These are phyloP conservation scores for Phytophthora pistaciae DNA, from an alignment of 352 stramenopile species.

Conservation along the genomic window DNA sequence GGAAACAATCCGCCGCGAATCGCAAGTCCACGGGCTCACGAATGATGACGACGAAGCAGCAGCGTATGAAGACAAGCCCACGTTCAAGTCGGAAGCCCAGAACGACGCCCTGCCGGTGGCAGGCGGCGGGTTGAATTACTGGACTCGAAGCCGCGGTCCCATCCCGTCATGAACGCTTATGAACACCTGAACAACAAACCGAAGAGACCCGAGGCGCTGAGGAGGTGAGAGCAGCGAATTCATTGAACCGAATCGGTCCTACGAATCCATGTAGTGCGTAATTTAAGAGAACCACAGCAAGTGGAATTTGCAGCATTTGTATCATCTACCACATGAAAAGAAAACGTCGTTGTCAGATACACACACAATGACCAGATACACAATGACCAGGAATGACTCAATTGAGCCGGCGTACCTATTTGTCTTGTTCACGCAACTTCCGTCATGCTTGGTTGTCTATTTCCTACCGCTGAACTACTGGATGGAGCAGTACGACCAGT, in stretches of 20 bases:
- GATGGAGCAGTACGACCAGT: constrained; percentile 59
- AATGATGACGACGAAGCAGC: constrained; percentile 49
- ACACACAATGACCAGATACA: background rate
- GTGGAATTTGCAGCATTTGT: constrained; percentile 22
- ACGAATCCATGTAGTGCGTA: constrained; percentile 29
- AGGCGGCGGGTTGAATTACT: constrained; percentile 15
- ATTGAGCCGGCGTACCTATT: constrained; percentile 17
- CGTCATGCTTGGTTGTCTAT: constrained; percentile 21
- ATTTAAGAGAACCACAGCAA: constrained; percentile 24
- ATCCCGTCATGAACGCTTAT: constrained; percentile 20
- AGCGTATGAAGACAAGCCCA: constrained; percentile 39
- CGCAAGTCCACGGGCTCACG: constrained; percentile 62
- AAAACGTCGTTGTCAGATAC: constrained; percentile 11
- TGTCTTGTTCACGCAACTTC: background rate
- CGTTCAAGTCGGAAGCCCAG: constrained; percentile 17
- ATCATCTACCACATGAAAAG: constrained; percentile 26
- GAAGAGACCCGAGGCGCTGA: constrained; percentile 10
- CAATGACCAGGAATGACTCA: background rate
- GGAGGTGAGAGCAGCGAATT: constrained; percentile 10
- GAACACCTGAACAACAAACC: constrained; percentile 18
- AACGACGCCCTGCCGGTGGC: constrained; percentile 7
- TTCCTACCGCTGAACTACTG: constrained; percentile 51
- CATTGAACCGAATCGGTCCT: constrained; percentile 20
- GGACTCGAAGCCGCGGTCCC: constrained; percentile 35
- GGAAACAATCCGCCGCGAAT: constrained; percentile 77